A percentile compares a stretch with the other conserved stretches of the same genome.
These are phyloP conservation scores for Aspergillus pseudoglaucus DNA, from an alignment of 2,329 filamentous ascomycete species.

Conservation along the genomic window DNA sequence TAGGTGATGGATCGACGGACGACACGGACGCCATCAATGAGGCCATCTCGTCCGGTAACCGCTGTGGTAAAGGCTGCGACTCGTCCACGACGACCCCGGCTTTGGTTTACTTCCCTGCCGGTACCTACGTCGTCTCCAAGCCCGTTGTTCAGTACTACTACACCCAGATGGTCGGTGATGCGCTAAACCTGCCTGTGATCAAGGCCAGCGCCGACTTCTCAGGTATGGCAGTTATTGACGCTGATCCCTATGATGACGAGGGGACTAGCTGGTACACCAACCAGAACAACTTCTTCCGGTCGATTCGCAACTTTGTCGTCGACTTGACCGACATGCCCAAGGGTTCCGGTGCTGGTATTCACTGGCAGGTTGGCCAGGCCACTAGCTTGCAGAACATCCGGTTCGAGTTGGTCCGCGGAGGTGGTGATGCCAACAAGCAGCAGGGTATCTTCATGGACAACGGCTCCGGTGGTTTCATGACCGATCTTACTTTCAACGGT, in stretches of 20 bases:
- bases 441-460: constrained; percentile 81
- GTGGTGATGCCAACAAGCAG: constrained; percentile 59
- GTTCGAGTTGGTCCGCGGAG: constrained; percentile 69
- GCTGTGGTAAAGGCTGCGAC: constrained; percentile 76
- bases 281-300: constrained; percentile 77
- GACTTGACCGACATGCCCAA: constrained; percentile 63
- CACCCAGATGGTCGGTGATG: constrained; percentile 85
- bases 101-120: constrained; percentile 84
- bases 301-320: constrained; percentile 74
- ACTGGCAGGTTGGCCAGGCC: constrained; percentile 82
- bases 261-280: constrained; percentile 73
- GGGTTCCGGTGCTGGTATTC: constrained; percentile 61
- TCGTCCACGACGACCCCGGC: constrained; percentile 78
- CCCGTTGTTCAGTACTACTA: constrained; percentile 86
- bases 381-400: constrained; percentile 74
- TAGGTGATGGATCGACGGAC: constrained; percentile 62
- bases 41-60: constrained; percentile 68
- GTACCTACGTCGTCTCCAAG: constrained; percentile 73
- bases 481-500: constrained; percentile 75
- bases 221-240: constrained; percentile 84
- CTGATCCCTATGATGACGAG: constrained; percentile 68
- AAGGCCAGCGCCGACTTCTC: constrained; percentile 66
- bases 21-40: constrained; percentile 84
- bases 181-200: constrained; percentile 62
- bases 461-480: constrained; percentile 77